Base-by-base conservation (phyloP, 768 basidiomycete genomes). In the Glaciozyma martinii region DNA sequence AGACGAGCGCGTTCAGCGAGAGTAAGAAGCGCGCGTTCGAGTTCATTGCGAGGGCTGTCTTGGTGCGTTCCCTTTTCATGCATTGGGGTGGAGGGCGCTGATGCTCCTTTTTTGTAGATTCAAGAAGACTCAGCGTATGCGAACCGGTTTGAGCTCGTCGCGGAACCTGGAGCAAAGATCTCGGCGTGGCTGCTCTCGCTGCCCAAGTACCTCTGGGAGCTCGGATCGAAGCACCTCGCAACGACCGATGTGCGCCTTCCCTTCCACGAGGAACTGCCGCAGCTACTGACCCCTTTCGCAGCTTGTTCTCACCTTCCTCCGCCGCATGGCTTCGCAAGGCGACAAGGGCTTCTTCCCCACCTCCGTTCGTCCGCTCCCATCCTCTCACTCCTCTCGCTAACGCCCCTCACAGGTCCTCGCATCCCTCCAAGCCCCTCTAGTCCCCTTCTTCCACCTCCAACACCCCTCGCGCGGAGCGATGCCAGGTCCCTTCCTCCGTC, bases 161-260 rank as follows among this genome's bases (percentile, higher is more conserved):
- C 83, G 50, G 82, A 80, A 52, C 76, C 76, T 0, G 79, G 80
- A 53, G 86, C 85, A 71, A 71, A 32, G 5, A 43, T 77, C 0
- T 77, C 80, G 58, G 81, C 81, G 27, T 95, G 92, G 90, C 68
- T 90, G 23, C 75, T 81, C 32, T 84, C 87, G 68, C 80, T 95
- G 52, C 90, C 92, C 0, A 86, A 84, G 76, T 80, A 81, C 9
- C 78, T 97, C 6, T 97, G 93, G 93, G 92, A 97, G 75, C 76
- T 87, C 15, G 86, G 86, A 5, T 76, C 76, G 15, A 81, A 76
- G 60, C 82, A 89, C 73, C 74, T 81, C 23, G 70, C 75, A 1
- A 77, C 81, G 6, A 85, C 85, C 0, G 84, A 88, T 81, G 90
- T 88, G 58, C 68, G 79, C 47, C 33, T n/a, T 33, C 19, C 60